Evolutionary conservation across 495 filamentous ascomycete species (phyloP).

Genomic region (Lepidopterella palustris): DNA sequence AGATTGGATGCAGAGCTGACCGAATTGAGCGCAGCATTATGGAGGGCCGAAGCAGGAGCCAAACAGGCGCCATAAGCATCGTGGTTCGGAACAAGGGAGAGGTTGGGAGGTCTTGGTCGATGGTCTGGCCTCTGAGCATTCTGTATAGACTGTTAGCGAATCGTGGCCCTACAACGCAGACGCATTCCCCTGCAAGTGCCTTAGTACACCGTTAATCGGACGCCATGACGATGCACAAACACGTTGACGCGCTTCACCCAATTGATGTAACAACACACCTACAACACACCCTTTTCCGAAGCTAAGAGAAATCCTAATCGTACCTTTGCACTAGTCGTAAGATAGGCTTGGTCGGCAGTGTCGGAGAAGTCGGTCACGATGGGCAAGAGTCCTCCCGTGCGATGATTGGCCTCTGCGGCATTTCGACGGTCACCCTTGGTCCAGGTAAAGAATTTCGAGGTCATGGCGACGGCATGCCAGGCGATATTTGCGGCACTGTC

Average conservation of each 20-base stretch:
- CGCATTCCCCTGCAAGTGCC: constrained; percentile 15
- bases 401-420: constrained; percentile 17
- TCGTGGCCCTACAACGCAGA: constrained; percentile 24
- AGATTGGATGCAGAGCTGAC: constrained; percentile 35
- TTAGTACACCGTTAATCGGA: constrained; percentile 12
- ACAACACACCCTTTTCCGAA: constrained; percentile 10
- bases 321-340: constrained; percentile 17
- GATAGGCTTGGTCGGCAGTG: constrained; percentile 8
- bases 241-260: constrained; percentile 25
- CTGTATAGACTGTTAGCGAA: constrained; percentile 23
- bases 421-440: constrained; percentile 33
- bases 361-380: constrained; percentile 22
- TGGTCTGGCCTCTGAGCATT: constrained; percentile 13
- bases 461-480: constrained; percentile 25
- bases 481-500: background rate
- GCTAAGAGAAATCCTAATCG: constrained; percentile 7
- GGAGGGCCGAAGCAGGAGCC: constrained; percentile 28
- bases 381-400: constrained; percentile 19
- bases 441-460: constrained; percentile 37
- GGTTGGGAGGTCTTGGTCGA: constrained; percentile 26
- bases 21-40: constrained; percentile 28
- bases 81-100: constrained; percentile 22
- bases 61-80: constrained; percentile 9
- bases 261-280: constrained; percentile 27
- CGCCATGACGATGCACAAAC: constrained; percentile 27